These are phyloP conservation scores for Penicillium sumatraense DNA, from an alignment of 2,329 filamentous ascomycete genomes.

Conservation along the genomic window DNA sequence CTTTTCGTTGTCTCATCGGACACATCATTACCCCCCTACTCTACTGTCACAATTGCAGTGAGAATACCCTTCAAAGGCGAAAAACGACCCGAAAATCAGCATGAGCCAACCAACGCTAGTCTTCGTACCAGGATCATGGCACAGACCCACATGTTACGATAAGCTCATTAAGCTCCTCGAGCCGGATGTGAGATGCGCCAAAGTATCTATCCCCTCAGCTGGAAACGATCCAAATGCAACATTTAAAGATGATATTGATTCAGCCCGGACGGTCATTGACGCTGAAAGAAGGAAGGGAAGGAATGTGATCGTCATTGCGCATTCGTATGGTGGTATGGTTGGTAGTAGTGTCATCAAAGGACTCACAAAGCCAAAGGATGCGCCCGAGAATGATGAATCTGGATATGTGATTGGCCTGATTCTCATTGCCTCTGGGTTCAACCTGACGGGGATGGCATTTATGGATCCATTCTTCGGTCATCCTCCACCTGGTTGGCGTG, in stretches of 20 bases:
- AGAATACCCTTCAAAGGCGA: background rate
- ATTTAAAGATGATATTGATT: slow-evolving; percentile 50
- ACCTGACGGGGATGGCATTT: slow-evolving; percentile 43
- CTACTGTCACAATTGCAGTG: background rate
- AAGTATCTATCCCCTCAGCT: slow-evolving; percentile 47
- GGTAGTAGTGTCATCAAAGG: slow-evolving; percentile 53
- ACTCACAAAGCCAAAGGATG: slow-evolving; percentile 35
- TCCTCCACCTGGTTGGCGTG: slow-evolving; percentile 49
- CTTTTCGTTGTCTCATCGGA: too few species aligned
- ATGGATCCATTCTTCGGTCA: slow-evolving; percentile 48
- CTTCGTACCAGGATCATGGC: slow-evolving; percentile 57
- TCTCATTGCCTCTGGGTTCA: slow-evolving; percentile 53
- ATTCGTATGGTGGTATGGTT: slow-evolving; percentile 57
- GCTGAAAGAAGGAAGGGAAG: slow-evolving; percentile 42
- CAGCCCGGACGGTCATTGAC: slow-evolving; percentile 41
- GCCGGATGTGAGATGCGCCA: slow-evolving; percentile 38
- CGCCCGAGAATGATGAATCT: slow-evolving; percentile 8
- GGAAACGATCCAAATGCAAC: slow-evolving; percentile 40
- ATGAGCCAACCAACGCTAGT: slow-evolving; percentile 42
- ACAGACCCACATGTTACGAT: slow-evolving; percentile 44
- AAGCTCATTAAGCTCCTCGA: slow-evolving; percentile 40
- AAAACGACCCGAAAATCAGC: background rate
- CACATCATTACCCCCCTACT: too few species aligned
- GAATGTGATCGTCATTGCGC: slow-evolving; percentile 54
- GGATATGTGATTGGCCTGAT: slow-evolving; percentile 52